A percentile compares a stretch with the other conserved stretches of the same genome.
phyloP scores from a whole-genome alignment of 768 basidiomycete species.

The Pleurotus platypus region DNA sequence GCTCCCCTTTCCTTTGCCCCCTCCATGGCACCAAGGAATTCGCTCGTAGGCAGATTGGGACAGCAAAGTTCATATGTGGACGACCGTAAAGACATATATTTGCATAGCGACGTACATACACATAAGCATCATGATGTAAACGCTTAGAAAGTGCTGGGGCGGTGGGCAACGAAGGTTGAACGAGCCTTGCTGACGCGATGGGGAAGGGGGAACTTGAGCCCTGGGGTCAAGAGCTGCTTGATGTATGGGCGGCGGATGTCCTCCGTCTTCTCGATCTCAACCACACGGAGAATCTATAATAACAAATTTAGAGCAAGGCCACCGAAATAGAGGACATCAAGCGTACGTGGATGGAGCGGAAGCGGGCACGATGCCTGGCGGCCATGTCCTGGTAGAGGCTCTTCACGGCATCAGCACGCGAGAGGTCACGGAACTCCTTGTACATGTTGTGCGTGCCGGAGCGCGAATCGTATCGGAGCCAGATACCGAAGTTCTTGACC shows the following conservation, averaged over 20 bases:
- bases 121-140: too few species aligned
- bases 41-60: too few species aligned
- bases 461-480: constrained; percentile 99
- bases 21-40: not conserved
- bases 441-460: constrained; percentile 99
- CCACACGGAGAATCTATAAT: constrained; percentile 88
- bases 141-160: constrained; percentile 69
- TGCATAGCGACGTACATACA: not conserved
- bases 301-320: not conserved
- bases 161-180: constrained; percentile 76
- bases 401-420: constrained; percentile 93
- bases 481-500: constrained; percentile 99
- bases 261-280: constrained; percentile 88
- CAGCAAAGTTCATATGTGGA: not conserved
- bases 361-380: constrained; percentile 97
- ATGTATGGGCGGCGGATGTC: constrained; percentile 97
- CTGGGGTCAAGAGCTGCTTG: constrained; percentile 88
- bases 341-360: constrained; percentile 94
- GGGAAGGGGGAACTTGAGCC: constrained; percentile 96
- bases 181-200: constrained; percentile 79
- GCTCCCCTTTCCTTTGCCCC: not conserved
- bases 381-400: constrained; percentile 99
- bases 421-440: constrained; percentile 98
- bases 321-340: not conserved
- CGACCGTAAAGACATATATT: constrained; percentile 1